phyloP scores from a whole-genome alignment of 2,329 filamentous ascomycete genomes.

The Coniella vitis region DNA sequence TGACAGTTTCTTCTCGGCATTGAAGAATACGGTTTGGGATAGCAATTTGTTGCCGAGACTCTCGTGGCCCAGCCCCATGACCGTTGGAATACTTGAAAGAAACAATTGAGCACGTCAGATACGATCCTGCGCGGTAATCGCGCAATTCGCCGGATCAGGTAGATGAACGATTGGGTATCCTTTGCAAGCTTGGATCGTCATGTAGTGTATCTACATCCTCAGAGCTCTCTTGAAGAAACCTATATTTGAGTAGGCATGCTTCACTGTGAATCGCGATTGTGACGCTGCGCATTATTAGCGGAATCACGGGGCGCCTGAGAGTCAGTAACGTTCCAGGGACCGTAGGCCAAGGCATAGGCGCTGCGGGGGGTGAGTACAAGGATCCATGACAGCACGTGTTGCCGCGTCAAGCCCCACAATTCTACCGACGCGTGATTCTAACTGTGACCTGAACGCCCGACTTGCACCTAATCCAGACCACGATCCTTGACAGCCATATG shows the following conservation, averaged over 20 bases:
- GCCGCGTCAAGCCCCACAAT: not conserved
- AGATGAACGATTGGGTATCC: slow-evolving; percentile 40
- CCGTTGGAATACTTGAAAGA: slow-evolving; percentile 30
- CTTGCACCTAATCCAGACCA: not conserved
- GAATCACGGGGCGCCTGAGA: too few species aligned
- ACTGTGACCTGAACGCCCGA: not conserved
- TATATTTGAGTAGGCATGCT: slow-evolving; percentile 36
- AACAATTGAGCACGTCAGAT: slow-evolving; percentile 35
- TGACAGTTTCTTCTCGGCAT: slow-evolving; percentile 60
- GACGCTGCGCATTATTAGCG: too few species aligned
- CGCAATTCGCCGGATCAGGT: slow-evolving; percentile 17
- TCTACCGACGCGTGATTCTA: not conserved
- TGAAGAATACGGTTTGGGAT: slow-evolving; percentile 48
- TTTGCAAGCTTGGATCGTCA: slow-evolving; percentile 46
- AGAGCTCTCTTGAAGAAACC: slow-evolving; percentile 52
- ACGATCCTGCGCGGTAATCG: not conserved
- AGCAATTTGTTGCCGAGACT: slow-evolving; percentile 47
- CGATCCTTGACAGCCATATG: not conserved
- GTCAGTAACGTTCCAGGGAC: not conserved
- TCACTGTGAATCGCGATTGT: slow-evolving; percentile 32
- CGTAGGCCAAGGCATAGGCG: not conserved
- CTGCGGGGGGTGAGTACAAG: not conserved
- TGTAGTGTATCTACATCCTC: slow-evolving; percentile 49
- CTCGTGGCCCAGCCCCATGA: slow-evolving; percentile 37
- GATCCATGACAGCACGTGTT: not conserved